Evolutionary conservation across 768 basidiomycete genomes (phyloP).

Genomic region (Tremella mesenterica): DNA sequence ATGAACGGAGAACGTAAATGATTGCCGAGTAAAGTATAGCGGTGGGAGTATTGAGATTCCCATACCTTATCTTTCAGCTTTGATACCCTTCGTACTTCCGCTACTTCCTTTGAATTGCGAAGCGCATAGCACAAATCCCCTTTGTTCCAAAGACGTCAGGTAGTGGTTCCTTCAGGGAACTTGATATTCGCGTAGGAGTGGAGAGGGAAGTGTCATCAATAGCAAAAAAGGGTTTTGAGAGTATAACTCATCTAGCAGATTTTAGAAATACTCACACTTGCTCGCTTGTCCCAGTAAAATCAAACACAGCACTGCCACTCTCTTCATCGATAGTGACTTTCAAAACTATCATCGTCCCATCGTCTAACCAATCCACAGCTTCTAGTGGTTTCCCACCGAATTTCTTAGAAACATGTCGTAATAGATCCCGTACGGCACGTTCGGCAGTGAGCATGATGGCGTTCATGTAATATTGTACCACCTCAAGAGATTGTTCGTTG

Average conservation of each 20-base stretch:
- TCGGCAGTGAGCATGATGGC: constrained; percentile 79
- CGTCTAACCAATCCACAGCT: constrained; percentile 62
- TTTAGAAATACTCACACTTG: constrained; percentile 38
- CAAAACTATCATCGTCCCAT: constrained; percentile 47
- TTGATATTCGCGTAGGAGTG: too few relatives aligned
- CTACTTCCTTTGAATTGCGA: neutral
- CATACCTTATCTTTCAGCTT: constrained; percentile 14
- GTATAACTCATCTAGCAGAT: neutral
- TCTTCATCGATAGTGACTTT: constrained; percentile 66
- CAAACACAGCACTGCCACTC: constrained; percentile 69
- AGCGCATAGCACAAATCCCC: neutral
- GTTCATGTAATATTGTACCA: constrained; percentile 83
- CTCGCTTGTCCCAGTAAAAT: constrained; percentile 53
- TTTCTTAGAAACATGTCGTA: constrained; percentile 60
- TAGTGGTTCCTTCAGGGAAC: too few relatives aligned
- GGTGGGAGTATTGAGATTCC: constrained; percentile 36
- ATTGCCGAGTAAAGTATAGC: constrained; percentile 32
- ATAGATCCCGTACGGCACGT: constrained; percentile 68
- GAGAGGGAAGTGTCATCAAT: too few relatives aligned
- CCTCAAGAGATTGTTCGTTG: constrained; percentile 71
- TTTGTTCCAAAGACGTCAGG: neutral
- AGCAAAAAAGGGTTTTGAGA: too few relatives aligned
- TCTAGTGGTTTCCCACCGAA: constrained; percentile 51
- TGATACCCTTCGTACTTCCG: neutral
- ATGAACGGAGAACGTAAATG: constrained; percentile 34